Base-by-base conservation (phyloP, 768 basidiomycete species). In the Flagelloscypha sp. region DNA sequence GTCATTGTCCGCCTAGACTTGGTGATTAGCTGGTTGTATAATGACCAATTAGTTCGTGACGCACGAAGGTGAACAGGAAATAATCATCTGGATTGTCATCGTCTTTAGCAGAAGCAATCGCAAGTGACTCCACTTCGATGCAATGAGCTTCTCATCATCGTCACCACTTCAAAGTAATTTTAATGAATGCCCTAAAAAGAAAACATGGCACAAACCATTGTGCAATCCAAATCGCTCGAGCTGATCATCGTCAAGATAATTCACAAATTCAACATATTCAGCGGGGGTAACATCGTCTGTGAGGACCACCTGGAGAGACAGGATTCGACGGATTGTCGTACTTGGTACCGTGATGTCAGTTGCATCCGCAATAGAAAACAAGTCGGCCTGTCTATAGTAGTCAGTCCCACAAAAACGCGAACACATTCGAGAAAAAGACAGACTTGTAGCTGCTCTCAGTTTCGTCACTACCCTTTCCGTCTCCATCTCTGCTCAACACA, bases 71-170 rank as follows among this genome's bases (percentile, higher is more conserved):
- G 58, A 81, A 76, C 24, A 83, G 53, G 62, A 82, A 82, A 49
- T 70, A 81, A 46, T 83, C 80, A 42, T 82, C 56, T 0, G 79
- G 80, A 52, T 58, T 66, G 1, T 44, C 52, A 2, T 62, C 53
- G 41, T 76, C 76, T 8, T 61, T 49, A 13, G 66, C 66, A 0
- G 78, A 68, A 3, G 72, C 77, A 6, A 82, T 57, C 6, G 76
- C 71, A 10, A 79, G 58, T 1, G 72, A 74, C 47, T 83, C 80
- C 78, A 83, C 55, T 82, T 83, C 0, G 66, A 69, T 41, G 68
- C 67, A 32, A 83, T 68, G n/a, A 79, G 60, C 0, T 67, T 72
- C 22, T 58, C 41, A 41, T 78, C 69, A 36, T 63, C 54, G 4
- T 69, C 70, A 21, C 63, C 54, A 36, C 64, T 73, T 76, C 22